These are phyloP conservation scores for Aspergillus olivimuriae DNA, from an alignment of 495 filamentous ascomycete genomes.

Conservation along the genomic window DNA sequence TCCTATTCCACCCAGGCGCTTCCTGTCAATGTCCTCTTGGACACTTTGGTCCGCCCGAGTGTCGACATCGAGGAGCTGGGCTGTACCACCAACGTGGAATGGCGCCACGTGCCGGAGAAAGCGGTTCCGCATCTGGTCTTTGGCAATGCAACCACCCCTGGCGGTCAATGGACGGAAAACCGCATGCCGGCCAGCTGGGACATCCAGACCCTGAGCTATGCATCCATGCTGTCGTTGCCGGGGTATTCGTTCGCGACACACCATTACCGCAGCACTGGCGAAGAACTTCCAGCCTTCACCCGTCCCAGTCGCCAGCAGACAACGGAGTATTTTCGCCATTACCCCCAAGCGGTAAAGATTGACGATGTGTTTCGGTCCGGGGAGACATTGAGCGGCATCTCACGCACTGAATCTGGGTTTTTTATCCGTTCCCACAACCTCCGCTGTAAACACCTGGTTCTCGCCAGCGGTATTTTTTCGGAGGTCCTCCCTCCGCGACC, in stretches of 20 bases:
- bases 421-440: conserved; percentile 47
- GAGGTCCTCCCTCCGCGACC: conserved; percentile 47
- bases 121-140: conserved; percentile 54
- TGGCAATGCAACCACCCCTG: conserved; percentile 46
- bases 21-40: conserved; percentile 57
- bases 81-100: conserved; percentile 47
- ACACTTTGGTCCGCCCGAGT: conserved; percentile 59
- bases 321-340: conserved; percentile 50
- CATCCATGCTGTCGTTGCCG: conserved; percentile 58
- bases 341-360: conserved; percentile 51
- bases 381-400: conserved; percentile 37
- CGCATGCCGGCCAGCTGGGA: conserved; percentile 49
- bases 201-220: conserved; percentile 57
- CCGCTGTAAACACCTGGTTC: conserved; percentile 53
- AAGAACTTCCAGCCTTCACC: conserved; percentile 45
- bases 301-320: conserved; percentile 54
- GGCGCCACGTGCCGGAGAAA: conserved; percentile 45
- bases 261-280: conserved; percentile 33
- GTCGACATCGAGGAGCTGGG: conserved; percentile 51
- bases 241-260: conserved; percentile 57
- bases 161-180: conserved; percentile 62
- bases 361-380: conserved; percentile 42
- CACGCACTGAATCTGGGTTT: conserved; percentile 44
- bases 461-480: conserved; percentile 60
- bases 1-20: conserved; percentile 62